Evolutionary conservation across 2,329 filamentous ascomycete genomes (phyloP).

Genomic region (Penicillium sp.): DNA sequence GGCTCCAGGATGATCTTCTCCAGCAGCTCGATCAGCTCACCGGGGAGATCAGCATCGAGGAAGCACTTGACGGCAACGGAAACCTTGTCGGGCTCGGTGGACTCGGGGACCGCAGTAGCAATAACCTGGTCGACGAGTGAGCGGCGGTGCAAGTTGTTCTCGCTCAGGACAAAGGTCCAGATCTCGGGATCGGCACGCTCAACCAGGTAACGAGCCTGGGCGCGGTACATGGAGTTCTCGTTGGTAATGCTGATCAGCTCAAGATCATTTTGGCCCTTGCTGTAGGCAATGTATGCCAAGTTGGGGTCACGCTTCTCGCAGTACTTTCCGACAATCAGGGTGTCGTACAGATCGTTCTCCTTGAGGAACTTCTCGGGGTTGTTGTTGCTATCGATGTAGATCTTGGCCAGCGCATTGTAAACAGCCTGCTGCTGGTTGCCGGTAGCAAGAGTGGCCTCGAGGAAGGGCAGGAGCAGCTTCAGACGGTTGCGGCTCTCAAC

Average conservation of each 20-base stretch:
- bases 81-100: slow-evolving; percentile 90
- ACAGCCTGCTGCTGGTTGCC: slow-evolving; percentile 97
- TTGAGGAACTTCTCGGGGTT: slow-evolving; percentile 97
- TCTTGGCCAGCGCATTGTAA: slow-evolving; percentile 97
- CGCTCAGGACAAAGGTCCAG: slow-evolving; percentile 92
- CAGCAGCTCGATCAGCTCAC: slow-evolving; percentile 93
- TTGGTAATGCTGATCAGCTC: slow-evolving; percentile 98
- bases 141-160: slow-evolving; percentile 93
- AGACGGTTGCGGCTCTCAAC: slow-evolving; percentile 96
- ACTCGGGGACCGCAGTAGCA: slow-evolving; percentile 91
- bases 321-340: slow-evolving; percentile 91
- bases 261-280: slow-evolving; percentile 95
- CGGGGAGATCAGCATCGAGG: slow-evolving; percentile 86
- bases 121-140: slow-evolving; percentile 96
- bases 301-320: slow-evolving; percentile 98
- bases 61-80: slow-evolving; percentile 93
- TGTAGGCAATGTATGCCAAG: slow-evolving; percentile 90
- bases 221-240: slow-evolving; percentile 99
- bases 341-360: slow-evolving; percentile 96
- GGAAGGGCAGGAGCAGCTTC: slow-evolving; percentile 93
- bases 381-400: slow-evolving; percentile 99
- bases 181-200: slow-evolving; percentile 89
- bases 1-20: slow-evolving; percentile 99
- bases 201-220: slow-evolving; percentile 93
- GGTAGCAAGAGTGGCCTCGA: slow-evolving; percentile 85